These are phyloP conservation scores for Hypoxylon lienhwacheense DNA, from an alignment of 495 filamentous ascomycete species.

Conservation along the genomic window DNA sequence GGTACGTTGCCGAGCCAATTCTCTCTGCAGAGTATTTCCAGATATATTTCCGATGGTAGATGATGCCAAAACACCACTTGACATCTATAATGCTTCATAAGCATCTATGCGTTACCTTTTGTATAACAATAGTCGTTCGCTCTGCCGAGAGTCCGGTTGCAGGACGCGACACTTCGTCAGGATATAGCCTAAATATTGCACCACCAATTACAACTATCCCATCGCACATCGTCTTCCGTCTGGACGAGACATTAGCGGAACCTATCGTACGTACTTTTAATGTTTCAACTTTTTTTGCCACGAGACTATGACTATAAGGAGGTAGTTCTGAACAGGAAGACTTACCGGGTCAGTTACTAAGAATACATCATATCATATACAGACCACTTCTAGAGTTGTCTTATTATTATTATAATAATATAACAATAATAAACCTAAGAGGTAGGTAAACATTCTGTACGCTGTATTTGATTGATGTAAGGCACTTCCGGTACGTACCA, in stretches of 20 bases:
- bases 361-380: constrained; percentile 20
- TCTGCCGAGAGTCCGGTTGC: constrained; percentile 18
- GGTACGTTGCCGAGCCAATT: background rate
- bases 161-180: background rate
- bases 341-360: constrained; percentile 11
- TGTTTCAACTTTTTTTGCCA: constrained; percentile 19
- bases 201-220: background rate
- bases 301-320: background rate
- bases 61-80: constrained; percentile 11
- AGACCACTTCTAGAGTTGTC: too few species aligned
- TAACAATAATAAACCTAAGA: too few species aligned
- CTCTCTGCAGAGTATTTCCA: constrained; percentile 1
- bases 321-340: background rate
- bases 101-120: background rate
- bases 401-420: too few species aligned
- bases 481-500: constrained; percentile 9
- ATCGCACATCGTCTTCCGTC: constrained; percentile 13
- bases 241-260: constrained; percentile 12
- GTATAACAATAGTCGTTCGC: constrained; percentile 10
- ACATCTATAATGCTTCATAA: constrained; percentile 19
- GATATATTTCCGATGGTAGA: constrained; percentile 25
- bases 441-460: too few species aligned
- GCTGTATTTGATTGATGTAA: constrained; percentile 3
- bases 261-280: too few species aligned
- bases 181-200: constrained; percentile 29